Base-by-base conservation (phyloP, 352 stramenopile species). In the Globisporangium paddicum region DNA sequence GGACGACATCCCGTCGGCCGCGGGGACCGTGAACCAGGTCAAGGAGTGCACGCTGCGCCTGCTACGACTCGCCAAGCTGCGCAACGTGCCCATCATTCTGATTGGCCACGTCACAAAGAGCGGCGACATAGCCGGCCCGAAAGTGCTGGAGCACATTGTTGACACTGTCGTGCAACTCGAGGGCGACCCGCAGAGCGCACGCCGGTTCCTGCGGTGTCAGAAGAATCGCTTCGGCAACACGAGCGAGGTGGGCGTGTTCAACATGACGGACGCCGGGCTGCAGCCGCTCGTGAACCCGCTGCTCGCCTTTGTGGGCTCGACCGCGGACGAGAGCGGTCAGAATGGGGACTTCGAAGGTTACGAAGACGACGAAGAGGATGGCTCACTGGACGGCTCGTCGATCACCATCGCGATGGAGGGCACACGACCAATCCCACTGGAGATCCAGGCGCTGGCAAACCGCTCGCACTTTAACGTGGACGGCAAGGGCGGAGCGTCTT, bases 31-130 rank as follows among this genome's bases (percentile, higher is more conserved):
- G 19, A 97, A 83, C 47, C 95, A 98, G 72, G 93, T 98, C 38
- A 95, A 97, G 52, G 96, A 98, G 73, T 98, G 89, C 68, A 97
- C 96, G 26, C 78, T 93, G 48, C 82, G 96, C 14, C 79, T 99
- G 23, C 67, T 99, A 42, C 82, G 93, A 5, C 71, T 98, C 11
- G 95, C 96, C 14, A 99, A 99, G 75, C 84, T 85, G 37, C 80
- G 67, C 32, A 79, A 86, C 16, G 82, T 98, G 13, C 89, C 96
- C 0, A 94, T 99, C 28, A 74, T 99, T 5, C 56, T 98, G 9
- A 93, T 99, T 23, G 96, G 96, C 18, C 96, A 99, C 69, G 95
- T 99, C 10, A 99, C 96, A 19, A 99, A 99, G 74, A 91, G 73
- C 63, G 96, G 96, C 35, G 91, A 98, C 63, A 97, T 99, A 14